Base-by-base conservation (phyloP, 2,329 filamentous ascomycete species). In the Fusarium piperis region DNA sequence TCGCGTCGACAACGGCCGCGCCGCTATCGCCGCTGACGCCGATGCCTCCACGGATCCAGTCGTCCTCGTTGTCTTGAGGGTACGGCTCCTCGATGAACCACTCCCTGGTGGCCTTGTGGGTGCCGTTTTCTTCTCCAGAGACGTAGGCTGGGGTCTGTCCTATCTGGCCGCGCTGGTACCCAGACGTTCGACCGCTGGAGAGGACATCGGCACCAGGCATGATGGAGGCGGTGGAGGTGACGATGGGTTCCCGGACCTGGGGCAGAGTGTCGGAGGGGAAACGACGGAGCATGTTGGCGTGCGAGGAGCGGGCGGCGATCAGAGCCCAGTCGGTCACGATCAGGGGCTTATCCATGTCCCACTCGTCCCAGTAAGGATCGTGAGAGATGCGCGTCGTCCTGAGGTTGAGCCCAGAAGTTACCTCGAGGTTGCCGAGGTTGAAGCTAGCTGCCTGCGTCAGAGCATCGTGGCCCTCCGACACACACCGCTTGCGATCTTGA, bases 291-390 rank as follows among this genome's bases (percentile, higher is more conserved):
- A 85, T 73, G 59, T 85, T 85, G 16, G 81, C 83, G 35, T 81
- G 78, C 0, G 76, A 73, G 6, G 75, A 76, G 3, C 72, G 67
- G 6, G 83, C 74, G 13, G 79, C 77, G 57, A 85, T 79, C 44
- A 85, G 79, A 26, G 79, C 79, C 84, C 83, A 85, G 71, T 85
- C 84, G 1, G 81, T 85, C 26, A 84, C 81, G 4, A 85, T 74
- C 9, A 84, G 76, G 3, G 83, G 83, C 11, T 78, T 78, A 5
- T 85, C 83, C 62, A 78, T 78, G 53, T 79, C 79, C 33, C 64
- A 78, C 2, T 85, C 82, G 33, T 84, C 82, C 83, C 83, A 85
- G 65, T 84, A 85, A 0, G 81, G 78, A 38, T 84, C 82, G 55
- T 85, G 83, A 2, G 82, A 82, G 18, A 85, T 76, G 35, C 84